Conservation (phyloP, 805 yeast species). For the Candida dendrica region DNA sequence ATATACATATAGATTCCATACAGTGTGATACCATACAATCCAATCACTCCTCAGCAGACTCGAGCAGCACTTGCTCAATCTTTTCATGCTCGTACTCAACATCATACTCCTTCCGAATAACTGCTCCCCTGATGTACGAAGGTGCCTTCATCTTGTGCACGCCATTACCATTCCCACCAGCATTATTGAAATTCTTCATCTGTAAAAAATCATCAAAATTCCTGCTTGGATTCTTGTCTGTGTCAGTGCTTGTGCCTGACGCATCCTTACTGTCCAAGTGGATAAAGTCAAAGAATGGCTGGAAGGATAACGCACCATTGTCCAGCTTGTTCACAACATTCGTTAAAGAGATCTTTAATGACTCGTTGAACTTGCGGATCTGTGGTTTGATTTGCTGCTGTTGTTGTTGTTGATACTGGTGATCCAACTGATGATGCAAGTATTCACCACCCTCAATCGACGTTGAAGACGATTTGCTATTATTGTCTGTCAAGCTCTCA, state of each 20-base stretch:
- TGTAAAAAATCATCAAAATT: background rate
- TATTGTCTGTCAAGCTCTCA: background rate
- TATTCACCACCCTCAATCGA: slow-evolving; percentile 2
- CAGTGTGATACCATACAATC: background rate
- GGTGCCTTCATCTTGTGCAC: background rate
- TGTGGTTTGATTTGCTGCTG: background rate
- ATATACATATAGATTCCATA: no score
- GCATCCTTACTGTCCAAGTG: background rate
- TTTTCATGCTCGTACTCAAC: background rate
- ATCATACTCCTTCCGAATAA: background rate
- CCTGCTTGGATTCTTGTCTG: background rate
- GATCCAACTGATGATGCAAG: background rate
- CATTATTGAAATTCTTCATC: background rate
- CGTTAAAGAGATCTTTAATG: slow-evolving; percentile 13
- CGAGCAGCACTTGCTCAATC: background rate
- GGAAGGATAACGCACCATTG: slow-evolving; percentile 16
- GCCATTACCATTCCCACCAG: background rate
- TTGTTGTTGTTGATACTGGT: background rate
- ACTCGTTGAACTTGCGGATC: slow-evolving; percentile 14
- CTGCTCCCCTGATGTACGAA: background rate
- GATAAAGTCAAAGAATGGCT: slow-evolving; percentile 20
- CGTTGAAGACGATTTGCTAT: no score
- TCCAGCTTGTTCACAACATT: slow-evolving; percentile 20
- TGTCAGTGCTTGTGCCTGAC: background rate
- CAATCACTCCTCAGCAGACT: background rate